phyloP scores from a whole-genome alignment of 371 early-diverging fungal species.

The Gilbertella persicaria region DNA sequence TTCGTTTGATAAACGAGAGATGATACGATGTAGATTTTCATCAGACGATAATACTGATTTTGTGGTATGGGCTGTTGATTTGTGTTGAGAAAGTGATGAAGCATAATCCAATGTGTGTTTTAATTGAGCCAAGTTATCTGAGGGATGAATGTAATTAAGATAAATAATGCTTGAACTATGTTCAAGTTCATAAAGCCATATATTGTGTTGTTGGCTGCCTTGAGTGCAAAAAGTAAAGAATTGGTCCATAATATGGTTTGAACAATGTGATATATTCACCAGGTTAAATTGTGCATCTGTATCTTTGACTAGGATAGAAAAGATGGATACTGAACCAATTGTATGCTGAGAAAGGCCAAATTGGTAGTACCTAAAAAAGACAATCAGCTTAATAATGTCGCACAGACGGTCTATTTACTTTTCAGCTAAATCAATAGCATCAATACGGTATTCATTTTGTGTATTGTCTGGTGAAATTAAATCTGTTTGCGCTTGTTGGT shows the following conservation, averaged over 20 bases:
- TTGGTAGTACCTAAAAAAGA: constrained; percentile 3
- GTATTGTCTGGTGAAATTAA: constrained; percentile 1
- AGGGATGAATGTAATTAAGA: neutral
- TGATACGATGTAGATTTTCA: constrained; percentile 6
- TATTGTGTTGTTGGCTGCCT: neutral
- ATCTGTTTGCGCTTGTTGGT: neutral
- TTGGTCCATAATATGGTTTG: neutral
- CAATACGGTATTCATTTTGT: constrained; percentile 1
- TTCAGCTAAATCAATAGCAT: neutral
- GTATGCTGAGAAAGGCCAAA: constrained; percentile 4
- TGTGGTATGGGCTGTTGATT: neutral
- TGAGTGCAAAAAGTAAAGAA: neutral
- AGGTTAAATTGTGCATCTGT: constrained; percentile 3
- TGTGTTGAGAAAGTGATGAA: neutral
- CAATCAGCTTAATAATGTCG: neutral
- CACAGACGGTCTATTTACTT: neutral
- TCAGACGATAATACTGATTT: neutral
- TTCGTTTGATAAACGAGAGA: constrained; percentile 4
- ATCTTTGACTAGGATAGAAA: constrained; percentile 2
- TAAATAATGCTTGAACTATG: neutral
- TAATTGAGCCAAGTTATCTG: neutral
- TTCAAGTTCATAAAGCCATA: neutral
- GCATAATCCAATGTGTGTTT: neutral
- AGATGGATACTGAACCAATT: constrained; percentile 1
- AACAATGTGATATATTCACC: constrained; percentile 3